A percentile compares a stretch with the other conserved stretches of the same genome.
These are phyloP conservation scores for Trichoderma sp. DNA, from an alignment of 2,329 filamentous ascomycete species.

Conservation along the genomic window DNA sequence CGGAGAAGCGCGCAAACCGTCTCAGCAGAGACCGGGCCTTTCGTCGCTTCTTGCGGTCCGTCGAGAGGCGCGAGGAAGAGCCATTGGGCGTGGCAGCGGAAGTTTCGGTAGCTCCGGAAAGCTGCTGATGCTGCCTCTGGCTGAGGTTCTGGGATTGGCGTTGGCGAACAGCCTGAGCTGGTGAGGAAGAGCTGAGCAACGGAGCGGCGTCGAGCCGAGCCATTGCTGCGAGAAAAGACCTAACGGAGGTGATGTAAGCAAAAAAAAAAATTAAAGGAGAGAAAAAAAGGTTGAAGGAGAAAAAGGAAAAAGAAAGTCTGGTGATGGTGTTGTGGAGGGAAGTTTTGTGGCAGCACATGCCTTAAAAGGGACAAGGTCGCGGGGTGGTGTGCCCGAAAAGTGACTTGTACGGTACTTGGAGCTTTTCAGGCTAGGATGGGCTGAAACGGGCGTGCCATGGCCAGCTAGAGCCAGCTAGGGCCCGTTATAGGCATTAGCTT, in stretches of 20 bases:
- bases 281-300: too few species aligned
- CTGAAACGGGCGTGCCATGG: not conserved
- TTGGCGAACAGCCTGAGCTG: not conserved
- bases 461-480: too few species aligned
- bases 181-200: conserved; percentile 1
- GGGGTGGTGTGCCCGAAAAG: not conserved
- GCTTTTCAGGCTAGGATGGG: not conserved
- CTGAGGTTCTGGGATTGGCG: not conserved
- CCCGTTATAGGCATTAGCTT: not conserved
- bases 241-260: not conserved
- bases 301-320: not conserved
- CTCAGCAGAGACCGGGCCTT: conserved; percentile 15
- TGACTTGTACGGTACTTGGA: not conserved
- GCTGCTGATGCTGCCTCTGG: not conserved
- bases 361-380: not conserved
- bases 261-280: not conserved
- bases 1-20: conserved; percentile 20
- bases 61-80: not conserved
- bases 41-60: conserved; percentile 11
- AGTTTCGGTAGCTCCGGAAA: not conserved
- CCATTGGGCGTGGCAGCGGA: not conserved
- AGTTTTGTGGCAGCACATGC: not conserved
- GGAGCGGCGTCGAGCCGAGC: conserved; percentile 14
- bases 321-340: not conserved
- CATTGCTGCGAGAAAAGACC: not conserved